Conservation (phyloP, 306 rosid species). For the Cicer cuneatum region DNA sequence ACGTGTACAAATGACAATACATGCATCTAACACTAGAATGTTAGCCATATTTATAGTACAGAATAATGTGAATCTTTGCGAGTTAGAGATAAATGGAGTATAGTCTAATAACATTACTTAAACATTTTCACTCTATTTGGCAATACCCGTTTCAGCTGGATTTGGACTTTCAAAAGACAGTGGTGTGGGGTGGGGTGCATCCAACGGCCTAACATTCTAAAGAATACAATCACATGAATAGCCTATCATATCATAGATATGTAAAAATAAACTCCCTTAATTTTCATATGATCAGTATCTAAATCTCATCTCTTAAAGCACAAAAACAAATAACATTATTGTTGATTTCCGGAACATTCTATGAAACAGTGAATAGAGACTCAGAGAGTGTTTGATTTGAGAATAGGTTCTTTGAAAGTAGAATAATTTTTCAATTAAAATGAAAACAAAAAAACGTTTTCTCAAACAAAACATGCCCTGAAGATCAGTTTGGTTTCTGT, state of each 20-base stretch:
- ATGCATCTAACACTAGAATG: slow-evolving; percentile 24
- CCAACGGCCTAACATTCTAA: neutral
- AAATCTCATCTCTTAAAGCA: slow-evolving; percentile 1
- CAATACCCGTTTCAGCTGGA: slow-evolving; percentile 21
- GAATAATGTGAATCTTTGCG: slow-evolving; percentile 8
- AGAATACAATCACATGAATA: slow-evolving; percentile 1
- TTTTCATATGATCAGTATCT: neutral
- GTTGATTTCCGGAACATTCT: neutral
- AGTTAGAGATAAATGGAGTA: neutral
- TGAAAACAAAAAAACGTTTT: no score
- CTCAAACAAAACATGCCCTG: no score
- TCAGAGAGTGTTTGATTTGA: no score
- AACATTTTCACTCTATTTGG: neutral
- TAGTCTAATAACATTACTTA: slow-evolving; percentile 18
- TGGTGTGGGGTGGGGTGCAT: neutral
- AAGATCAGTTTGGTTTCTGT: no score
- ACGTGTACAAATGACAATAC: neutral
- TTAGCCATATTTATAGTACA: neutral
- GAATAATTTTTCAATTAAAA: no score
- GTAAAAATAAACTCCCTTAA: slow-evolving; percentile 1
- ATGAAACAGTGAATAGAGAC: no score
- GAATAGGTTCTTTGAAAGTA: no score
- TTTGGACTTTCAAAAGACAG: neutral
- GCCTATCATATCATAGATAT: neutral
- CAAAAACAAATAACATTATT: neutral